A percentile compares a stretch with the other conserved stretches of the same genome.
Evolutionary conservation across 2,329 filamentous ascomycete genomes (phyloP).

Genomic region (Ceratocystis alfenasii): DNA sequence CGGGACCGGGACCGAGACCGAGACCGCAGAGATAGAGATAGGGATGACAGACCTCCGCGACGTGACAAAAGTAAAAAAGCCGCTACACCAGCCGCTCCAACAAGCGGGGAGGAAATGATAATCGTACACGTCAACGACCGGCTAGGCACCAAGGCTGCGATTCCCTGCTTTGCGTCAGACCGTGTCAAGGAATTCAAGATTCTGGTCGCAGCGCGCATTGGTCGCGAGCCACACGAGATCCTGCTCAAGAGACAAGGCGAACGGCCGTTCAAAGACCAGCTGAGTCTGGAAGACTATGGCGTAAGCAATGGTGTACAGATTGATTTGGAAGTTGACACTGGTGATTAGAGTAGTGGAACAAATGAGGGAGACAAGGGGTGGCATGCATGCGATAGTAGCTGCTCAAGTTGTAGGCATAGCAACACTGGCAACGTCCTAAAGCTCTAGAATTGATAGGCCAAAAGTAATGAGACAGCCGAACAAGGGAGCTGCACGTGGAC

Average conservation of each 20-base stretch:
- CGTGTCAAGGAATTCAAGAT: constrained; percentile 79
- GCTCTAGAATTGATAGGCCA: background rate
- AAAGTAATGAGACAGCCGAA: background rate
- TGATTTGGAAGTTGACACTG: constrained; percentile 50
- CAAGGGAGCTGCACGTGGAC: too few species aligned
- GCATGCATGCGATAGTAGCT: too few species aligned
- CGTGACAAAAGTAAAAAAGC: constrained; percentile 30
- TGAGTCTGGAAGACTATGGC: constrained; percentile 85
- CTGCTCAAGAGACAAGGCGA: constrained; percentile 85
- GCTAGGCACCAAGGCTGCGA: constrained; percentile 88
- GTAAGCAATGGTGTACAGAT: constrained; percentile 76
- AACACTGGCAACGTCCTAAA: background rate
- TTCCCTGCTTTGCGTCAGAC: constrained; percentile 78
- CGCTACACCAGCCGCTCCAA: constrained; percentile 25
- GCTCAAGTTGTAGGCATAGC: background rate
- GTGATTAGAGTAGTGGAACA: constrained; percentile 34
- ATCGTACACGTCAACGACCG: constrained; percentile 88
- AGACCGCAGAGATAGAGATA: constrained; percentile 26
- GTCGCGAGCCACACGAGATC: constrained; percentile 81
- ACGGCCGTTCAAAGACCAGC: constrained; percentile 81
- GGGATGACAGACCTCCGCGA: constrained; percentile 27
- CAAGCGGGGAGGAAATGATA: constrained; percentile 65
- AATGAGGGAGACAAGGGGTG: too few species aligned
- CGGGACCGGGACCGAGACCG: background rate
- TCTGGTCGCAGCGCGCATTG: constrained; percentile 79